Evolutionary conservation across 257 asterid species (phyloP).

Genomic region (Asclepias syriaca): DNA sequence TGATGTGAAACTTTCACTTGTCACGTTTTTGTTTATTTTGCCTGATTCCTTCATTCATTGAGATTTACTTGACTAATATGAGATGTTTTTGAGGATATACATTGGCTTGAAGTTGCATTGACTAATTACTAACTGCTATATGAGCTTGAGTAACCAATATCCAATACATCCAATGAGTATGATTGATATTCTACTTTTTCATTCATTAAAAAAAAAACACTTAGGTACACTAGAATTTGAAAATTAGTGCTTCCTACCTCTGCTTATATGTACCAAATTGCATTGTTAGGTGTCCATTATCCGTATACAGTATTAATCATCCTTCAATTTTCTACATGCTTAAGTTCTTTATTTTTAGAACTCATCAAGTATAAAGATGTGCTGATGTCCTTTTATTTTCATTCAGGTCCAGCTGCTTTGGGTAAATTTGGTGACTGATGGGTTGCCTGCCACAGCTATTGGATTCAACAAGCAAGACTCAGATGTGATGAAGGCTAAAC

Average conservation of each 20-base stretch:
- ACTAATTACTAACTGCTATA: not conserved
- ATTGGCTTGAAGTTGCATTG: not conserved
- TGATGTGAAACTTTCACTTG: not conserved
- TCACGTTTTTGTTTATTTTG: not conserved
- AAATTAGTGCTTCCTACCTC: not conserved
- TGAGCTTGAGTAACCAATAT: not conserved
- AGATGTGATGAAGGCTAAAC: conserved; percentile 97
- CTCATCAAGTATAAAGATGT: conserved; percentile 6
- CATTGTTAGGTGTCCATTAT: not conserved
- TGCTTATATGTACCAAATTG: not conserved
- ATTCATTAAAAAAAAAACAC: not conserved
- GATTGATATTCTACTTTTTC: not conserved
- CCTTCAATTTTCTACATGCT: not conserved
- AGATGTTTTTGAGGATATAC: not conserved
- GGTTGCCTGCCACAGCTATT: conserved; percentile 99
- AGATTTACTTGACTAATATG: not conserved
- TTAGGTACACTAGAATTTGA: too few species aligned
- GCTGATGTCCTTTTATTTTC: conserved; percentile 14
- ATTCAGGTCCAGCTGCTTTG: conserved; percentile 96
- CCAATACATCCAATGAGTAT: not conserved
- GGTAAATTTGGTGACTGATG: conserved; percentile 99
- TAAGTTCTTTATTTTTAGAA: not conserved
- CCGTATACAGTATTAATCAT: not conserved
- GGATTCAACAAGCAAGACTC: conserved; percentile 98
- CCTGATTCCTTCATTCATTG: not conserved